Percentiles rank a stretch among this genome's conserved stretches.
Conservation (phyloP, 192 early-diverging fungal species). For the Umbelopsis ramanniana region DNA sequence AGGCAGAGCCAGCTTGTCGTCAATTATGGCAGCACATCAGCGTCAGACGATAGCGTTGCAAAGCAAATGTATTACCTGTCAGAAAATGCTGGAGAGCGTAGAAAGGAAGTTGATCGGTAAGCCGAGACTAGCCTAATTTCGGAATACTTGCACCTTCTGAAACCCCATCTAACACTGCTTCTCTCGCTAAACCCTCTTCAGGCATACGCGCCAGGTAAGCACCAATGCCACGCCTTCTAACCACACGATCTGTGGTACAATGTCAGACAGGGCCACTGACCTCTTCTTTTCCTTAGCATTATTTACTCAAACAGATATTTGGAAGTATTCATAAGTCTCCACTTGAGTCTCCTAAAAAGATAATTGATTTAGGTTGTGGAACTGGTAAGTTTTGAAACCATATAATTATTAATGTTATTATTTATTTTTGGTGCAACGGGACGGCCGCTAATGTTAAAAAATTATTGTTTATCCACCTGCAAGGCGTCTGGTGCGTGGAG, state of each 20-base stretch:
- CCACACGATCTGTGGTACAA: not conserved
- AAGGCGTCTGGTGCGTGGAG: constrained; percentile 37
- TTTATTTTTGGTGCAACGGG: not conserved
- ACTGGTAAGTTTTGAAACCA: constrained; percentile 17
- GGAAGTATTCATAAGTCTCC: constrained; percentile 24
- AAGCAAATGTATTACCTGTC: constrained; percentile 13
- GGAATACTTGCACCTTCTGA: not conserved
- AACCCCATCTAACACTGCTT: constrained; percentile 6
- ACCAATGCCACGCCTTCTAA: not conserved
- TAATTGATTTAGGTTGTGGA: constrained; percentile 36
- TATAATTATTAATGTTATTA: no score
- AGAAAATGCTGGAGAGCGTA: constrained; percentile 6
- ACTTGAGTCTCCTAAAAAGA: constrained; percentile 22
- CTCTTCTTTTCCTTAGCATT: constrained; percentile 24
- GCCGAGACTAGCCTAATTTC: not conserved
- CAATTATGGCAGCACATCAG: not conserved
- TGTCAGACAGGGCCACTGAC: not conserved
- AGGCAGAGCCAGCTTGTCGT: not conserved
- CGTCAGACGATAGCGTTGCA: not conserved
- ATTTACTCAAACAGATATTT: constrained; percentile 29
- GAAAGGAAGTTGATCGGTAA: constrained; percentile 19
- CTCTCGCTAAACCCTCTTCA: not conserved
- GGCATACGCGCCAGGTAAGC: constrained; percentile 19
- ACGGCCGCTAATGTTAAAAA: not conserved
- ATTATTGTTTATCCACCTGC: not conserved